Evolutionary conservation across 1,139 yeast genomes (phyloP).

Genomic region (Candida labiduridarum): DNA sequence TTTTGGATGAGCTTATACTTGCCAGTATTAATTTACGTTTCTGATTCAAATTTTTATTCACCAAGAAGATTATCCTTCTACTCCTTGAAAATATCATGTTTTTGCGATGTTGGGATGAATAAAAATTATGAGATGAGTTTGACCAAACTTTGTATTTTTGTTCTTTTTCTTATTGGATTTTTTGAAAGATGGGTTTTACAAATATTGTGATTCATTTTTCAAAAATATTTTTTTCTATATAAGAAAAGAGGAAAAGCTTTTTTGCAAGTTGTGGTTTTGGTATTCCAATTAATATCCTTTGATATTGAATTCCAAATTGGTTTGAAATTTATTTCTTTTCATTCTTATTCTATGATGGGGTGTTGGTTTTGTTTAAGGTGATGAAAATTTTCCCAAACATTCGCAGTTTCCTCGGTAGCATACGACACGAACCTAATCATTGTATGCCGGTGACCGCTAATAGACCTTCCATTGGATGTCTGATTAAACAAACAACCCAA

Average conservation of each 20-base stretch:
- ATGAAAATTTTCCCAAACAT: constrained; percentile 77
- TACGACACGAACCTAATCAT: constrained; percentile 76
- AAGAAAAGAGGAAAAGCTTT: no score
- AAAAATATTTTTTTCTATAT: not conserved
- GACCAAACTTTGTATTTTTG: not conserved
- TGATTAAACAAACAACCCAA: constrained; percentile 23
- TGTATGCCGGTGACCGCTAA: constrained; percentile 80
- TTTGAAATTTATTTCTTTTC: not conserved
- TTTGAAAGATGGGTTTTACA: constrained; percentile 1
- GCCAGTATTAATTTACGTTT: constrained; percentile 73
- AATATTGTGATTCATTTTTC: not conserved
- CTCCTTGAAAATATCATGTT: not conserved
- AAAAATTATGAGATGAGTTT: not conserved
- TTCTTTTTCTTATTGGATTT: constrained; percentile 8
- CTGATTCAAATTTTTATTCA: constrained; percentile 48
- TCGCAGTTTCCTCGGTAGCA: constrained; percentile 95
- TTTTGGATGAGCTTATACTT: constrained; percentile 62
- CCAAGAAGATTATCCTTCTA: not conserved
- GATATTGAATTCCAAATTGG: not conserved
- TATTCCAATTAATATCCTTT: not conserved
- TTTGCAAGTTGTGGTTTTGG: no score
- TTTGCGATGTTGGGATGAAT: not conserved
- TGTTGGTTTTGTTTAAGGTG: constrained; percentile 44
- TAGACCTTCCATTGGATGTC: constrained; percentile 76
- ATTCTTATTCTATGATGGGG: constrained; percentile 1